A percentile compares a stretch with the other conserved stretches of the same genome.
These are phyloP conservation scores for Phalaenopsis aphrodite DNA, from an alignment of 106 monocot species.

Conservation along the genomic window DNA sequence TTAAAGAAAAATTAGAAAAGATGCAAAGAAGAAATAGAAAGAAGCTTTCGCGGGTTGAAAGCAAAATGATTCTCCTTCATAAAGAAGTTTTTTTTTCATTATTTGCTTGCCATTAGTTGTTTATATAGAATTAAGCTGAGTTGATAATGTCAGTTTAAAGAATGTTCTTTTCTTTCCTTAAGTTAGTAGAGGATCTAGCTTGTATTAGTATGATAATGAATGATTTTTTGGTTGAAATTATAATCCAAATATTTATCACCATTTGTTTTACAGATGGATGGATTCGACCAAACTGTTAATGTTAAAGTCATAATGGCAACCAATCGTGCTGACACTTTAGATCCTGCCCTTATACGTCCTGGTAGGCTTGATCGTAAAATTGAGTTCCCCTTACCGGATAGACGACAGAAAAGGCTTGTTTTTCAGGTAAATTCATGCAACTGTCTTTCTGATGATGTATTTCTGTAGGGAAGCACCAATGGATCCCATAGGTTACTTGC, in stretches of 20 bases:
- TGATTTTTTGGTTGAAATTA: not conserved
- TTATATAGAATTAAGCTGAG: too few relatives aligned
- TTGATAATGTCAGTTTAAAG: too few relatives aligned
- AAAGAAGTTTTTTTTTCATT: too few relatives aligned
- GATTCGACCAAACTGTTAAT: constrained; percentile 96
- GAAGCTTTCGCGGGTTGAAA: too few relatives aligned
- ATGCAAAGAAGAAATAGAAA: too few relatives aligned
- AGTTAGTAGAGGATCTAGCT: not conserved
- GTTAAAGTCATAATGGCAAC: constrained; percentile 99
- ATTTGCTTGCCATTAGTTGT: too few relatives aligned
- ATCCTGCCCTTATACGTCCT: constrained; percentile 92
- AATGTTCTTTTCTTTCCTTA: too few relatives aligned
- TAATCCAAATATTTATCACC: not conserved
- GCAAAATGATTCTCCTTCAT: too few relatives aligned
- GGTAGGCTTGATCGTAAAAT: constrained; percentile 96
- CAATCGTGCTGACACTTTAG: constrained; percentile 90
- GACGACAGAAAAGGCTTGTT: constrained; percentile 84
- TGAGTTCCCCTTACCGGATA: constrained; percentile 90
- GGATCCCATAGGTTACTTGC: not conserved
- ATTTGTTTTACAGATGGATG: constrained; percentile 75
- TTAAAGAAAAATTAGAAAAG: too few relatives aligned
- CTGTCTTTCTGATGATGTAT: not conserved
- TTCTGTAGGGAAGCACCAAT: too few relatives aligned
- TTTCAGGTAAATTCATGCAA: constrained; percentile 54
- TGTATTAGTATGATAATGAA: not conserved